A percentile compares a stretch with the other conserved stretches of the same genome.
Evolutionary conservation across 2,329 filamentous ascomycete genomes (phyloP).

Genomic region (Juglanconis oblonga): DNA sequence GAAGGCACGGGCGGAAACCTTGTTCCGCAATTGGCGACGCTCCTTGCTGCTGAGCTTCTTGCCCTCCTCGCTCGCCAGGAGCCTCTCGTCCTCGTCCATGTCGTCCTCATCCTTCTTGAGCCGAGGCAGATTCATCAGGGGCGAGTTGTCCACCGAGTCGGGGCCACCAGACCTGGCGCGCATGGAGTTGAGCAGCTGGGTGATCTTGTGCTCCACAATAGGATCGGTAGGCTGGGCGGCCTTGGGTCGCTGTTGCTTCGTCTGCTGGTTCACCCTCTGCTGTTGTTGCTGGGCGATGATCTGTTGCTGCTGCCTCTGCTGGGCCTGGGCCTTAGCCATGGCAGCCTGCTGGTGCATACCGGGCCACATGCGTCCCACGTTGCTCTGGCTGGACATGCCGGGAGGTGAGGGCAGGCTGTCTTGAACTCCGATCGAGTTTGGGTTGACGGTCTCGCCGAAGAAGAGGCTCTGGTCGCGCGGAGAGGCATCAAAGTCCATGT

Average conservation of each 20-base stretch:
- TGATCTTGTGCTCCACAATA: conserved; percentile 87
- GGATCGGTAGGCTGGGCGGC: conserved; percentile 58
- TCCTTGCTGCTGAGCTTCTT: conserved; percentile 99
- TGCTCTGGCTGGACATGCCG: conserved; percentile 45
- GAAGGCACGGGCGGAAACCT: conserved; percentile 96
- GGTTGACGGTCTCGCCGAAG: conserved; percentile 65
- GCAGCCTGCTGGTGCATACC: conserved; percentile 92
- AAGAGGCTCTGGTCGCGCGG: conserved; percentile 56
- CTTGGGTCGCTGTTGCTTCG: conserved; percentile 46
- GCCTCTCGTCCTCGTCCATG: conserved; percentile 95
- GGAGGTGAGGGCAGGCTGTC: conserved; percentile 50
- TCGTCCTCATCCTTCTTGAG: conserved; percentile 93
- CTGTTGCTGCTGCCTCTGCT: conserved; percentile 66
- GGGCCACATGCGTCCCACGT: conserved; percentile 76
- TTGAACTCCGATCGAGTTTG: conserved; percentile 65
- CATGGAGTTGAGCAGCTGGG: conserved; percentile 89
- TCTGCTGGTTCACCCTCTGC: conserved; percentile 38
- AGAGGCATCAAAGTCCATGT: conserved; percentile 63
- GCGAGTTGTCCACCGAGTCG: conserved; percentile 45
- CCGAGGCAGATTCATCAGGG: conserved; percentile 66
- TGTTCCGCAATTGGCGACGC: conserved; percentile 94
- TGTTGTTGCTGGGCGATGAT: conserved; percentile 58
- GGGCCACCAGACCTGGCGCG: conserved; percentile 64
- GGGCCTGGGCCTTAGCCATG: conserved; percentile 67
- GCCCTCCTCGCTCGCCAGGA: conserved; percentile 88